Base-by-base conservation (phyloP, 2,329 filamentous ascomycete species). In the Scedosporium apiospermum region DNA sequence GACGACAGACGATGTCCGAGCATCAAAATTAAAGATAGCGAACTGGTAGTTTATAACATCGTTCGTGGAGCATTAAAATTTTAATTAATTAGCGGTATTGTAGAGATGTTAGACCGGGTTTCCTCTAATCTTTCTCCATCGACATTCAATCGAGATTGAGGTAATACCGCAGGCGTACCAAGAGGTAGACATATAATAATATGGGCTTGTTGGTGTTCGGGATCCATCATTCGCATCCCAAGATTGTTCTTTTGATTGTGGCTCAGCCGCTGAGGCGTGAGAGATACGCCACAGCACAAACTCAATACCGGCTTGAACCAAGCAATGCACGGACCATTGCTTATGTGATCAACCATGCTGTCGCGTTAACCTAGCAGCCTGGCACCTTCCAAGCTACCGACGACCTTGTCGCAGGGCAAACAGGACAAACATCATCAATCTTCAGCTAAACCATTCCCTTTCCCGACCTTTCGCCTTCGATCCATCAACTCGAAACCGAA, bases 321-420 rank as follows among this genome's bases (percentile, higher is more conserved):
- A n/a, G n/a, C n/a, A n/a, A n/a, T n/a, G 49, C 49, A 53, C 49
- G 49, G 49, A 14, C 49, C 49, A 27, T 41, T 14, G 60, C 60
- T 62, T 62, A 62, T 21, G 34, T 62, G 27, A 62, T 18, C 3
- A 10, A n/a, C 2, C 2, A 14, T 27, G 60, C 34, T 53, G 60
- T 62, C 60, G 60, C 60, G 60, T 62, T 44, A 38, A 38, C 51
- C 51, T 26, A 57, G 60, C 51, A 62, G 60, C 60, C 60, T 62
- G 51, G 51, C 26, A 42, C 51, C 60, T 57, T 16, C 34, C 23
- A 51, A 55, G 42, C 53, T 62, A 42, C 34, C 26, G 38, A 57
- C 21, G 27, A 44, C 44, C 14, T 7, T 10, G 27, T 44, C 57
- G 57, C 60, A 61, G 49, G n/a, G 18, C 27, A 21, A 38, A 62